Evolutionary conservation across 140 eudicot genomes (phyloP), one percentile per base, ranked within the genome.

Genomic region (Stevia rebaudiana): DNA sequence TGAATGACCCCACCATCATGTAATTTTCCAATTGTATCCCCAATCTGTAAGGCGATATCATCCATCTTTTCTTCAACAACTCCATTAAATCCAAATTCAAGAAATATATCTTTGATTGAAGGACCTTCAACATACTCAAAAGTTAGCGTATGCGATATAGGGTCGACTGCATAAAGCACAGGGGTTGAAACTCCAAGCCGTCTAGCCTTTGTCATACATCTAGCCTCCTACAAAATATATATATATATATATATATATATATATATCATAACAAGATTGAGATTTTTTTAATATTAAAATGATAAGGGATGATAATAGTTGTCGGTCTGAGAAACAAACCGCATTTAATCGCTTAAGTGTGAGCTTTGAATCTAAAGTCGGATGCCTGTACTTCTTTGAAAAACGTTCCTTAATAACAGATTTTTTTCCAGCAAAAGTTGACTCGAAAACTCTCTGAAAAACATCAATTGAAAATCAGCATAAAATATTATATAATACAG

Each of bases 1-100:
- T 94, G 99, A 63, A 86, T 51, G 44, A 94, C 82, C 50, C 97
- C 97, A 28, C 99, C 99, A 78, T 88, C 97, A 49, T 94, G 99
- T 60, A 94, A 72, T 75, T 94, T 94, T 5, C 86, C 95, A 56
- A 94, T 83, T 8, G 88, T 80, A 65, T 74, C 77, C 22, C 97
- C 97, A 54, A 85, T 85, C 44, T 94, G 99, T 11, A 74, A 75
- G 9, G 95, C 95, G 65, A 88, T 83, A 67, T 88, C 95, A 68
- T 76, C 59, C 83, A 89, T 81, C 39, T 71, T 76, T 77, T 85
- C 99, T 67, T 80, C 84, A 67, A 85, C 85, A 73, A 94, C 47
- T 36, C 95, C 97, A 6, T 75, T 35, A 8, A 57, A 65, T 56
- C 97, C 99, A 71, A 94, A 81, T 21, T 86, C 90, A 23, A 94